A percentile compares a stretch with the other conserved stretches of the same genome.
Evolutionary conservation across 2,329 filamentous ascomycete species (phyloP).

Genomic region (Calonectria fujianensis): DNA sequence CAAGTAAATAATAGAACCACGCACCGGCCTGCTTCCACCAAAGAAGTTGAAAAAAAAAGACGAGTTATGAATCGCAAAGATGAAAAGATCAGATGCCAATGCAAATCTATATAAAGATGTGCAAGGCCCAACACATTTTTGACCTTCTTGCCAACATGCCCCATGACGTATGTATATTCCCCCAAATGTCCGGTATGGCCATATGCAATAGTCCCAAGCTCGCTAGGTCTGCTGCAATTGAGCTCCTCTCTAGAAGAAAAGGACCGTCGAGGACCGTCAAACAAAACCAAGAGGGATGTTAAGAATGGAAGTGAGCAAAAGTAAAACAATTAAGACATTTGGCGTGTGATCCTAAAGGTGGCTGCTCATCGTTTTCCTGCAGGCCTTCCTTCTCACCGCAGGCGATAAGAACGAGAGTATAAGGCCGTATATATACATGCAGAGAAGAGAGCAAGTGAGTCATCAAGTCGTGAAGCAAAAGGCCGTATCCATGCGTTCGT

Average conservation of each 20-base stretch:
- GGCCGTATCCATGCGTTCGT: slow-evolving; percentile 36
- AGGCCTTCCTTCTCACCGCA: slow-evolving; percentile 11
- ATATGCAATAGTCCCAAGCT: slow-evolving; percentile 31
- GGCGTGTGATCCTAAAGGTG: slow-evolving; percentile 20
- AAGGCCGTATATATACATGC: slow-evolving; percentile 34
- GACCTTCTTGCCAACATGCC: slow-evolving; percentile 12
- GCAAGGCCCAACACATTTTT: slow-evolving; percentile 17
- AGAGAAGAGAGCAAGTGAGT: slow-evolving; percentile 33
- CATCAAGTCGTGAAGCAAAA: slow-evolving; percentile 42
- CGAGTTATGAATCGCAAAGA: background rate
- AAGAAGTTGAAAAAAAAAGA: slow-evolving; percentile 6
- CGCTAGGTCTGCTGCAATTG: slow-evolving; percentile 21
- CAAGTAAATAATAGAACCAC: slow-evolving; percentile 21
- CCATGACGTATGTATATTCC: slow-evolving; percentile 16
- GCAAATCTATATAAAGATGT: slow-evolving; percentile 26
- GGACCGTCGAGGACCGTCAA: background rate
- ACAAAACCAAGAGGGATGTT: slow-evolving; percentile 25
- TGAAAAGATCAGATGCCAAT: background rate
- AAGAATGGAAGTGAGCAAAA: slow-evolving; percentile 33
- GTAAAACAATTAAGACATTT: slow-evolving; percentile 38
- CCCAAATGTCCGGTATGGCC: slow-evolving; percentile 7
- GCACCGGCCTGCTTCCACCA: slow-evolving; percentile 25
- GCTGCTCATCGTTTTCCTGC: slow-evolving; percentile 22
- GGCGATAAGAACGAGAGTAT: slow-evolving; percentile 34
- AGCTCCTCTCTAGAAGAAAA: slow-evolving; percentile 23